Evolutionary conservation across 495 filamentous ascomycete species (phyloP), one percentile per base, ranked within the genome.

Genomic region (Pseudomonodictys pantanalensis): DNA sequence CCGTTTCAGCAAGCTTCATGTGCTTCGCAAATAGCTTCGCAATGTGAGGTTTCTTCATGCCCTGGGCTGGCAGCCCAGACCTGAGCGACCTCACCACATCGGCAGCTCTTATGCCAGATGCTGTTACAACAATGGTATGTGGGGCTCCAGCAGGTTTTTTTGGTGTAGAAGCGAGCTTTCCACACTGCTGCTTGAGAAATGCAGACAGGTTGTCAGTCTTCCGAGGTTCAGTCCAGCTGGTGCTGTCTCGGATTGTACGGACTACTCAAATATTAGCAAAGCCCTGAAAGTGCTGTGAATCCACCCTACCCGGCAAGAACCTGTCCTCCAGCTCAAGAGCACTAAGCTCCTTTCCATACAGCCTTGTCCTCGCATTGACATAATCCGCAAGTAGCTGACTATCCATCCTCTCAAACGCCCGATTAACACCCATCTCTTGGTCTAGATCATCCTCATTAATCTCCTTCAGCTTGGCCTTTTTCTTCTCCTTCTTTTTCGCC

Each of bases 1-100:
- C 83, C 17, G 90, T 87, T 61, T 97, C 95, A 51, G 88, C 81
- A 5, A 98, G 63, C 74, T 98, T 98, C 76, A 98, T 96, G 62
- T 98, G 93, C 70, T 98, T 98, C 7, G 95, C 92, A 71, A 98
- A 98, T 48, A 97, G 78, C 72, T 98, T 98, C 22, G 88, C 90
- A 2, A 97, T 84, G 42, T 78, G 76, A 5, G 52, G 49, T 24
- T 55, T 58, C 50, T 58, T 51, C 12, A 63, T 38, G 24, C 79
- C 83, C 20, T 88, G 82, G 70, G 92, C 91, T 12, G 78, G 85
- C 65, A 91, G 86, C 68, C 91, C 95, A 51, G 81, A 79, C 30
- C 88, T 83, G 17, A 97, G 74, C 4, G 84, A 80, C 63, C 91
- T 90, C 29, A 2, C 54, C 2, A 65, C 24, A 50, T 96, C 85